Evolutionary conservation across 805 yeast genomes (phyloP).

Genomic region (Metschnikowia continentalis): DNA sequence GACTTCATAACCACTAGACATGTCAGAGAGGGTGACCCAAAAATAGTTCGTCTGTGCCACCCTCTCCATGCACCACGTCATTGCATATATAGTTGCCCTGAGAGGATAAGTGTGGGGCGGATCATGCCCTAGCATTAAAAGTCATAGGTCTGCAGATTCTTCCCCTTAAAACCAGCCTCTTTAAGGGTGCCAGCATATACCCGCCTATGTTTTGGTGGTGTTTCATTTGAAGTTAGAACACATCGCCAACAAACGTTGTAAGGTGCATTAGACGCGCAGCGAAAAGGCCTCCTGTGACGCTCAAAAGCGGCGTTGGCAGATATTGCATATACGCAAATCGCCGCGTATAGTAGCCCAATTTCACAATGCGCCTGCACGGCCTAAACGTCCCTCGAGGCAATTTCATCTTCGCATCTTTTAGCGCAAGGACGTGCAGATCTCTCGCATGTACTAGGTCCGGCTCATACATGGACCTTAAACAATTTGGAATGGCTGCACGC

Average conservation of each 20-base stretch:
- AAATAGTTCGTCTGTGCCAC: neutral
- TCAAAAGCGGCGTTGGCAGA: neutral
- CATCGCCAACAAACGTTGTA: neutral
- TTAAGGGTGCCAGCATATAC: too few species aligned
- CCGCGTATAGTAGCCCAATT: conserved; percentile 1
- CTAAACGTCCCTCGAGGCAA: conserved; percentile 3
- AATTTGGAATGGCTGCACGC: neutral
- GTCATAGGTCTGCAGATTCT: too few species aligned
- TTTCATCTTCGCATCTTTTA: conserved; percentile 5
- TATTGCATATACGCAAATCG: neutral
- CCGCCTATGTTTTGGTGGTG: too few species aligned
- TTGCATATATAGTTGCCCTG: neutral
- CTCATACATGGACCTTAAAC: neutral
- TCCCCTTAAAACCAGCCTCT: too few species aligned
- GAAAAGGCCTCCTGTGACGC: neutral
- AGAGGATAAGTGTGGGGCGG: neutral
- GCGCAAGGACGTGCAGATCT: conserved; percentile 4
- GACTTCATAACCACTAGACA: neutral
- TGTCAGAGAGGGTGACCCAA: neutral
- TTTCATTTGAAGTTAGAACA: neutral
- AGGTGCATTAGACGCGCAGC: conserved; percentile 7
- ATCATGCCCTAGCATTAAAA: too few species aligned
- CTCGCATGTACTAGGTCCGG: conserved; percentile 1
- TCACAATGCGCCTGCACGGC: conserved; percentile 3
- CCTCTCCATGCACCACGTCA: neutral